Conservation (phyloP, 2,329 filamentous ascomycete genomes). For the Cryphonectria parasitica region DNA sequence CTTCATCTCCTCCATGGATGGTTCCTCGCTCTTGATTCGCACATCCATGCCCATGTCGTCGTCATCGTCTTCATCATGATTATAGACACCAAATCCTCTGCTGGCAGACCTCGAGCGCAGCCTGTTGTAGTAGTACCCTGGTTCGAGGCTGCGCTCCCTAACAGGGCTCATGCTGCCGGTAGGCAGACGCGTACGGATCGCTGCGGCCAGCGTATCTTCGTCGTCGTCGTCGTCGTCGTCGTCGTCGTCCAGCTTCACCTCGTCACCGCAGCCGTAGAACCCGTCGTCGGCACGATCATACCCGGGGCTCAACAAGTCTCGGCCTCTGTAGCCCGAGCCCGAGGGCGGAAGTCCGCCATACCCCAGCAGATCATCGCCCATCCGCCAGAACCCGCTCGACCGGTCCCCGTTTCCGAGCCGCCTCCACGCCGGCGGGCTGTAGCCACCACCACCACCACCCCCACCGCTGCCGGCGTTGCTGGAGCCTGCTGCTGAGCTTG, state of each 20-base stretch:
- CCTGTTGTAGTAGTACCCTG: constrained; percentile 34
- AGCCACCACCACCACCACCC: constrained; percentile 47
- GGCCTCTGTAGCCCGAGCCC: constrained; percentile 31
- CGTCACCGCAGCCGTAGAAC: not conserved
- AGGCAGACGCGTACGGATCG: constrained; percentile 59
- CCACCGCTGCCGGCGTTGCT: not conserved
- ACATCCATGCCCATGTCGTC: not conserved
- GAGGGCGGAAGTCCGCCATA: constrained; percentile 30
- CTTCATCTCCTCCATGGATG: constrained; percentile 32
- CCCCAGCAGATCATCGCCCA: constrained; percentile 39
- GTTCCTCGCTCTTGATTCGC: constrained; percentile 30
- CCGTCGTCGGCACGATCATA: constrained; percentile 41
- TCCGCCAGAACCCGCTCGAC: constrained; percentile 64
- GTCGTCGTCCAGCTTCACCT: not conserved
- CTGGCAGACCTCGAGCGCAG: not conserved
- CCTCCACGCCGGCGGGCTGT: constrained; percentile 64
- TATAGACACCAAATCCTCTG: constrained; percentile 20
- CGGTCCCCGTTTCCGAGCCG: constrained; percentile 63
- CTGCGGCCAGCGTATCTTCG: constrained; percentile 52
- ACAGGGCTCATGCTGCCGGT: constrained; percentile 60
- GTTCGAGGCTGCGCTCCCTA: constrained; percentile 55
- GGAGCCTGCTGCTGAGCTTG: constrained; percentile 47
- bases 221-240: constrained; percentile 4
- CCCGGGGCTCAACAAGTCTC: constrained; percentile 37
- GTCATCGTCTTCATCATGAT: not conserved